A percentile compares a stretch with the other conserved stretches of the same genome.
These are phyloP conservation scores for Pichia sp. DNA, from an alignment of 1,139 yeast species.

Conservation along the genomic window DNA sequence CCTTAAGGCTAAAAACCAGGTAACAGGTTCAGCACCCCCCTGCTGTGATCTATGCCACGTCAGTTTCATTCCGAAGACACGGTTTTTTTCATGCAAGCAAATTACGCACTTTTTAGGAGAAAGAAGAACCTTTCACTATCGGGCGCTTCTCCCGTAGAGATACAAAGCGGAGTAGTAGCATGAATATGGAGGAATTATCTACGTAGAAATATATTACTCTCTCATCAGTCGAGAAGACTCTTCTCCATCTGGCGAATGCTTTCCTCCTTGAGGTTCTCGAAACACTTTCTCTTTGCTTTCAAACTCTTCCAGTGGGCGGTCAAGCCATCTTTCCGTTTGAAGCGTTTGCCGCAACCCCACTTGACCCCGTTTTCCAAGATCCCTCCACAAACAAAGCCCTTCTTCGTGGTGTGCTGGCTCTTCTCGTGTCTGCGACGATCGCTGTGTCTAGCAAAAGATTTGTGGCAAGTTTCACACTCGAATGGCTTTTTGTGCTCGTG, in stretches of 20 bases:
- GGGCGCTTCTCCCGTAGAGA: too few relatives aligned
- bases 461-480: constrained; percentile 27
- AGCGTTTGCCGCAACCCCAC: constrained; percentile 34
- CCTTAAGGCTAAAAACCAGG: background rate
- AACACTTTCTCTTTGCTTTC: constrained; percentile 32
- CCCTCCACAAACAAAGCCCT: constrained; percentile 30
- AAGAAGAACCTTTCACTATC: too few relatives aligned
- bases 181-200: too few relatives aligned
- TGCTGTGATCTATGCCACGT: background rate
- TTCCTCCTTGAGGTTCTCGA: constrained; percentile 18
- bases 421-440: constrained; percentile 33
- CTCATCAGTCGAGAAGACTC: background rate
- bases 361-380: constrained; percentile 25
- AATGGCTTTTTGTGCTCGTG: constrained; percentile 33
- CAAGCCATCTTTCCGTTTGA: constrained; percentile 33
- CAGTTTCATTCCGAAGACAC: background rate
- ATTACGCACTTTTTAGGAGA: background rate
- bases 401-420: constrained; percentile 26
- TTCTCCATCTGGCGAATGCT: background rate
- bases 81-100: background rate
- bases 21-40: background rate
- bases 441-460: constrained; percentile 31
- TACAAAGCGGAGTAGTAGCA: too few relatives aligned
- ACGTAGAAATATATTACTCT: too few relatives aligned
- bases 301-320: constrained; percentile 33